Evolutionary conservation across 495 filamentous ascomycete genomes (phyloP).

Genomic region (Bacidia rubella): DNA sequence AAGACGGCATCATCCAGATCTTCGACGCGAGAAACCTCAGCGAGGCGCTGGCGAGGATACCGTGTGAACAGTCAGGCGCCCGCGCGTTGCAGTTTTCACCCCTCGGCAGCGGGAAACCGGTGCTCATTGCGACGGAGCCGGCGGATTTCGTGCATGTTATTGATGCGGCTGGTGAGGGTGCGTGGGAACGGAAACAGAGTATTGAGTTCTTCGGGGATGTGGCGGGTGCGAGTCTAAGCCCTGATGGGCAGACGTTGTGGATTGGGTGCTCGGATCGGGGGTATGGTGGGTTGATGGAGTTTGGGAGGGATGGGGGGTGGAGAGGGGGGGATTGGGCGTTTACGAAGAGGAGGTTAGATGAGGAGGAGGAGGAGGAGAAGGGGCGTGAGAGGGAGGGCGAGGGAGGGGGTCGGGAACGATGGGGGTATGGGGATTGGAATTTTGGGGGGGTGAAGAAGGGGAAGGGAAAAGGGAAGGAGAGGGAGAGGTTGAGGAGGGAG

Average conservation of each 20-base stretch:
- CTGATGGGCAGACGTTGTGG: constrained; percentile 57
- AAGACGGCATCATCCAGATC: constrained; percentile 73
- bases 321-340: background rate
- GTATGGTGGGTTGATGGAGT: constrained; percentile 70
- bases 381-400: background rate
- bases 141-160: constrained; percentile 73
- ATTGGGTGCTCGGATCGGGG: constrained; percentile 61
- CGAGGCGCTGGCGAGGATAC: constrained; percentile 48
- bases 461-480: background rate
- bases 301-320: constrained; percentile 15
- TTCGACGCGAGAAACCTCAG: constrained; percentile 71
- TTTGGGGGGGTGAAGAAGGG: background rate
- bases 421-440: background rate
- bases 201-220: constrained; percentile 81
- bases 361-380: background rate
- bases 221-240: constrained; percentile 59
- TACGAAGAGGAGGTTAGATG: background rate
- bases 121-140: constrained; percentile 69
- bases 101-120: constrained; percentile 54
- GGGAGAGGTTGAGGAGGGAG: no score
- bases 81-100: constrained; percentile 73
- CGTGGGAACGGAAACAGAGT: constrained; percentile 53
- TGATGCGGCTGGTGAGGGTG: constrained; percentile 65
- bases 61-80: constrained; percentile 65
- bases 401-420: background rate